A percentile compares a stretch with the other conserved stretches of the same genome.
phyloP scores from a whole-genome alignment of 2,329 filamentous ascomycete genomes.

The Alternaria sp. region DNA sequence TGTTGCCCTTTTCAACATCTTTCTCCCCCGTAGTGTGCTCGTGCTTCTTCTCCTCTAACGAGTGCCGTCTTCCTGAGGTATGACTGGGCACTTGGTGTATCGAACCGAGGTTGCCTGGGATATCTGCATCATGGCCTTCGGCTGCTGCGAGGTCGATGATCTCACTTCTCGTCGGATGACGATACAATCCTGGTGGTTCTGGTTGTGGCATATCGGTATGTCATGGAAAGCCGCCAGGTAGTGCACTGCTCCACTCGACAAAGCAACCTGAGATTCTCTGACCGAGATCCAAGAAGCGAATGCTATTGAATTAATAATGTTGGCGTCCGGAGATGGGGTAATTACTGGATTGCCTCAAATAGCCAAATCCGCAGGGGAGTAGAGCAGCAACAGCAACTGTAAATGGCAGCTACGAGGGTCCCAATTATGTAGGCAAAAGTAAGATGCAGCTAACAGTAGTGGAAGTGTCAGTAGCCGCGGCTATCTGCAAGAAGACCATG shows the following conservation, averaged over 20 bases:
- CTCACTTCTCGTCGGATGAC: conserved; percentile 43
- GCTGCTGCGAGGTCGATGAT: conserved; percentile 48
- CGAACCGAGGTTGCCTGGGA: conserved; percentile 46
- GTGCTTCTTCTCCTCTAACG: conserved; percentile 24
- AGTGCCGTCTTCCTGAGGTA: conserved; percentile 16
- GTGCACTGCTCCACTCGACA: not conserved
- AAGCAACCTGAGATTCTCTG: not conserved
- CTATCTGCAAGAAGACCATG: not conserved
- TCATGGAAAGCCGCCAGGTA: not conserved
- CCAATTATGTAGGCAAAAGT: not conserved
- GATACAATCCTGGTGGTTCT: conserved; percentile 21
- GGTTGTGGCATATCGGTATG: conserved; percentile 22
- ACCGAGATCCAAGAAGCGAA: not conserved
- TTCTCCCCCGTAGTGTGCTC: conserved; percentile 22
- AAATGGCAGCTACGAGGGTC: not conserved
- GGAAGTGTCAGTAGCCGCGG: not conserved
- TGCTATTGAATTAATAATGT: not conserved
- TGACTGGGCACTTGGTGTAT: conserved; percentile 30
- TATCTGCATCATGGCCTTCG: conserved; percentile 54
- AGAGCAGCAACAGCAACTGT: not conserved
- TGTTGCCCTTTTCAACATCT: conserved; percentile 46
- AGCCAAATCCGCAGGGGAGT: not conserved
- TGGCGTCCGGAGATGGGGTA: not conserved
- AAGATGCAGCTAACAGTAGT: not conserved
- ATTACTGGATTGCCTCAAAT: not conserved